Evolutionary conservation across 768 basidiomycete species (phyloP).

Genomic region (Coprinellus aureogranulatus): DNA sequence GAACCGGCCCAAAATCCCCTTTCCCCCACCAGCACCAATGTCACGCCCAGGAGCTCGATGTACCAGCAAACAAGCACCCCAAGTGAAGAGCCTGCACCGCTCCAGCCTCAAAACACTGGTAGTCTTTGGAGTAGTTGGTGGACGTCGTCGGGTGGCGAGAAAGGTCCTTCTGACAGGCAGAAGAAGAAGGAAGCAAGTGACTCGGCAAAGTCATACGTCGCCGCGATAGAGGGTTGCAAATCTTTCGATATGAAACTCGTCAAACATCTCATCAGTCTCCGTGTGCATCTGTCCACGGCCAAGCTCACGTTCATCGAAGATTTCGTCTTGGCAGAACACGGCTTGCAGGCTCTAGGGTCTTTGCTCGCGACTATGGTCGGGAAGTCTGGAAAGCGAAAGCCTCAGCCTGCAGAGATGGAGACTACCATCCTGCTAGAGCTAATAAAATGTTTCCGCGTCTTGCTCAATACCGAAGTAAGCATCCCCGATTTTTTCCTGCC

Average conservation of each 20-base stretch:
- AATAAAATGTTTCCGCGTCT: constrained; percentile 74
- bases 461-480: constrained; percentile 83
- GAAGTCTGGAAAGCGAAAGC: constrained; percentile 62
- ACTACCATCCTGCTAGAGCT: constrained; percentile 67
- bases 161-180: constrained; percentile 23
- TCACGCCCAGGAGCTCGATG: constrained; percentile 11
- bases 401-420: constrained; percentile 64
- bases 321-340: constrained; percentile 66
- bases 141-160: constrained; percentile 62
- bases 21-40: constrained; percentile 13
- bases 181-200: constrained; percentile 38
- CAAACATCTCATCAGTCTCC: constrained; percentile 77
- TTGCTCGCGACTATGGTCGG: constrained; percentile 62
- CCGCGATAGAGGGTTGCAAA: constrained; percentile 55
- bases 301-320: constrained; percentile 74
- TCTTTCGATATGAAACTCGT: constrained; percentile 57
- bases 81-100: constrained; percentile 34
- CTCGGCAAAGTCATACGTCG: constrained; percentile 62
- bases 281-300: constrained; percentile 84
- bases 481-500: neutral
- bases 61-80: constrained; percentile 22
- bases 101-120: constrained; percentile 70
- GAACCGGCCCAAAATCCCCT: constrained; percentile 12
- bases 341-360: constrained; percentile 59
- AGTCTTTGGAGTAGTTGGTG: constrained; percentile 78